Conservation (phyloP, 306 rosid genomes). For the Dicorynia guianensis region DNA sequence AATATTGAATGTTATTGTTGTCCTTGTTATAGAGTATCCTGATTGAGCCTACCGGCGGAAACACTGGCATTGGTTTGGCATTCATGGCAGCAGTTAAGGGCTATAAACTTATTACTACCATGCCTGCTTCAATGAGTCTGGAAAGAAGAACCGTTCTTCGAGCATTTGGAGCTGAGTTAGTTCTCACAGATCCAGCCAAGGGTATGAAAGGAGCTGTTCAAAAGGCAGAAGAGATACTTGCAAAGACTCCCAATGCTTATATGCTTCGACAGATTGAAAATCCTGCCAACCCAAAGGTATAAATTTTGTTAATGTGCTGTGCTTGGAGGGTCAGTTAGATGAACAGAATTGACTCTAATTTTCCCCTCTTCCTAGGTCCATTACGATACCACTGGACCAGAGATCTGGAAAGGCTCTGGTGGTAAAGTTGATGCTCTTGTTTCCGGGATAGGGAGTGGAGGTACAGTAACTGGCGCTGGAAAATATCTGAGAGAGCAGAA, state of each 20-base stretch:
- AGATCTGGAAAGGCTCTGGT: conserved; percentile 80
- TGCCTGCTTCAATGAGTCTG: conserved; percentile 95
- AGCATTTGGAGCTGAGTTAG: conserved; percentile 91
- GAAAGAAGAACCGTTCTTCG: conserved; percentile 86
- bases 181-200: conserved; percentile 87
- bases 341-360: conserved; percentile 21
- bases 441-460: conserved; percentile 96
- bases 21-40: conserved; percentile 70
- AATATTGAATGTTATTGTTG: conserved; percentile 1
- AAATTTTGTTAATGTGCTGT: conserved; percentile 19
- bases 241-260: conserved; percentile 78
- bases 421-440: conserved; percentile 87
- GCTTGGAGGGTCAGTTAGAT: conserved; percentile 11
- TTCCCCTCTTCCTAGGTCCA: conserved; percentile 59
- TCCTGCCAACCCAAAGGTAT: conserved; percentile 91
- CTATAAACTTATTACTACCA: conserved; percentile 75
- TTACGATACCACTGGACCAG: conserved; percentile 94
- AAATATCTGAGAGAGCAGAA: conserved; percentile 87
- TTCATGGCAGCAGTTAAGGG: conserved; percentile 96
- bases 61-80: conserved; percentile 93
- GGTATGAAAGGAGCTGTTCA: conserved; percentile 91
- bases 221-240: conserved; percentile 84
- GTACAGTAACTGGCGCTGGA: conserved; percentile 89
- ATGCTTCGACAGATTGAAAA: conserved; percentile 91
- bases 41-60: conserved; percentile 90